Evolutionary conservation across 2,329 filamentous ascomycete genomes (phyloP).

Genomic region (Lecanicillium sp.): DNA sequence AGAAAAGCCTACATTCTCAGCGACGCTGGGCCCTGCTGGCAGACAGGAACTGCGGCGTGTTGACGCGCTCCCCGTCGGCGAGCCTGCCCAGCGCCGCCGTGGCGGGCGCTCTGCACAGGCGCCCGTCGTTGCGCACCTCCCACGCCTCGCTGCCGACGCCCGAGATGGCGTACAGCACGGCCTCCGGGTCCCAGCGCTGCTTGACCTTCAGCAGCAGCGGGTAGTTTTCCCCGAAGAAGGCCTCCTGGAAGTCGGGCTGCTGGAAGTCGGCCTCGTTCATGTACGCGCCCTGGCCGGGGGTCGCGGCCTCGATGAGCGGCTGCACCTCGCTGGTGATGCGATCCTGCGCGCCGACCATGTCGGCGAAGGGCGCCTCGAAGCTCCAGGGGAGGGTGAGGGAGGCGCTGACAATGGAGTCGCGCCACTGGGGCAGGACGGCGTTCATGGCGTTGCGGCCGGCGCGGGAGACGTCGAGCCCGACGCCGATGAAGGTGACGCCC

Average conservation of each 20-base stretch:
- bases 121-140: constrained; percentile 28
- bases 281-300: constrained; percentile 39
- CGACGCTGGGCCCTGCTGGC: too few species aligned
- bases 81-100: background rate
- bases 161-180: constrained; percentile 42
- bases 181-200: constrained; percentile 38
- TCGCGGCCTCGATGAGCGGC: constrained; percentile 14
- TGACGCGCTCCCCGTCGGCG: background rate
- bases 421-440: constrained; percentile 37
- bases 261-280: constrained; percentile 47
- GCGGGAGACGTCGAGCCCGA: constrained; percentile 11
- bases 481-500: constrained; percentile 15
- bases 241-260: constrained; percentile 38
- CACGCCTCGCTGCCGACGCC: constrained; percentile 48
- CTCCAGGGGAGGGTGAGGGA: constrained; percentile 21
- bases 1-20: too few species aligned
- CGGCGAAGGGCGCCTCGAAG: constrained; percentile 21
- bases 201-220: constrained; percentile 37
- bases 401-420: constrained; percentile 26
- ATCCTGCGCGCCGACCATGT: constrained; percentile 26
- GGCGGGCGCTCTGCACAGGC: constrained; percentile 13
- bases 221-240: constrained; percentile 45
- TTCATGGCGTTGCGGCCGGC: constrained; percentile 18
- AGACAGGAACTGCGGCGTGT: background rate
- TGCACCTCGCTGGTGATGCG: constrained; percentile 25